Conservation (phyloP, 768 basidiomycete species). For the Serpula lacrymans region DNA sequence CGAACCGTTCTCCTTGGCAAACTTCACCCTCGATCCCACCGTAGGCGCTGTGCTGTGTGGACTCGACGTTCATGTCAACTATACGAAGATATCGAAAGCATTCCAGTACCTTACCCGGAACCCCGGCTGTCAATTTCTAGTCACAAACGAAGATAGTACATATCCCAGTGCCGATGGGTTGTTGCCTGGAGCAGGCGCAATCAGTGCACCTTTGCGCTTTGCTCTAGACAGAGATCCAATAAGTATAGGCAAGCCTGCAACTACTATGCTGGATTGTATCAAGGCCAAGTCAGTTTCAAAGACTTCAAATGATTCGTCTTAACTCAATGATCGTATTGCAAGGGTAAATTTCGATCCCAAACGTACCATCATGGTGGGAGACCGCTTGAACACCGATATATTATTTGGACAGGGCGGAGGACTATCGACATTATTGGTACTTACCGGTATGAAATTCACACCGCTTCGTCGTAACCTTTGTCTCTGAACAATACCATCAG, state of each 20-base stretch:
- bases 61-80: slow-evolving; percentile 82
- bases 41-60: slow-evolving; percentile 96
- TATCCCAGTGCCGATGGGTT: slow-evolving; percentile 72
- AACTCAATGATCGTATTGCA: slow-evolving; percentile 10
- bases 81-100: slow-evolving; percentile 92
- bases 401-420: slow-evolving; percentile 87
- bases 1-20: slow-evolving; percentile 58
- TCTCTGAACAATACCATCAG: slow-evolving; percentile 35
- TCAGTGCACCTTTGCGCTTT: slow-evolving; percentile 78
- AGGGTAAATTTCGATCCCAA: slow-evolving; percentile 86
- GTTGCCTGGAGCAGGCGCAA: slow-evolving; percentile 81
- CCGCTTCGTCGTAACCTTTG: neutral
- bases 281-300: slow-evolving; percentile 55
- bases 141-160: slow-evolving; percentile 91
- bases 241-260: slow-evolving; percentile 87
- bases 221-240: slow-evolving; percentile 70
- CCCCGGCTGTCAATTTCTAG: slow-evolving; percentile 77
- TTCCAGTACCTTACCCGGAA: slow-evolving; percentile 86
- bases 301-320: no score
- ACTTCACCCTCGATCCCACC: slow-evolving; percentile 71
- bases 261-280: slow-evolving; percentile 91
- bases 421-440: slow-evolving; percentile 81
- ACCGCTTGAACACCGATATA: slow-evolving; percentile 95
- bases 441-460: slow-evolving; percentile 62
- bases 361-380: slow-evolving; percentile 92